Evolutionary conservation across 768 basidiomycete species (phyloP), one percentile per base, ranked within the genome.

Genomic region (Lentinula sp.): DNA sequence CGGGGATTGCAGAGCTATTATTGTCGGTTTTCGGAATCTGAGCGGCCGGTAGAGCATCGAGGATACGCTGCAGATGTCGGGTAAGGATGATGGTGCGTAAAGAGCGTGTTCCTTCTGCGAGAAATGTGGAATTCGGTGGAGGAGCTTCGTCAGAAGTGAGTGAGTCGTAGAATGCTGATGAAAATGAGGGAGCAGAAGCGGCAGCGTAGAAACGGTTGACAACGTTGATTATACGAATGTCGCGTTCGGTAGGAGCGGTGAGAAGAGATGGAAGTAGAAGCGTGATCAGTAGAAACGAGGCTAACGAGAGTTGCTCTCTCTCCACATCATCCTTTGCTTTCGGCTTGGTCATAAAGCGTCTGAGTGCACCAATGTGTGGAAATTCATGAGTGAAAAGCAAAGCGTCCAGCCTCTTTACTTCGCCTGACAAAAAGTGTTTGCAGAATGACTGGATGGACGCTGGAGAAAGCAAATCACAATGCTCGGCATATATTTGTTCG

Each of bases 131-230:
- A 13, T 69, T 67, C 43, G 32, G 66, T 39, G 52, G 36, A 9
- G 59, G 13, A 59, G 54, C 33, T 63, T 43, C 0, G 60, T 46
- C 12, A 63, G 51, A 1, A 69, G 64, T 15, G 67, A 63, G 16
- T 3, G 70, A 66, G 8, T 67, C 71, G 61, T 64, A 63, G 64
- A 66, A 75, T 48, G 13, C 64, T 43, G 60, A 74, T 59, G 69
- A 64, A 1, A 69, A 10, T 41, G 74, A 65, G 66, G 80, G 76
- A 4, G 82, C 79, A 3, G 83, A 76, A 0, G 91, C 88, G 1
- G 95, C 92, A 2, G 93, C 87, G 66, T 96, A 97, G 66, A 93
- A 92, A 2, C 93, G 93, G 61, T 94, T 93, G 69, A 95, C 82
- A 43, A 94, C 79, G 60, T 86, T 87, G 69, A 98, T 77, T 64